Percentiles rank a stretch among this genome's conserved stretches.
phyloP scores from a whole-genome alignment of 2,329 filamentous ascomycete genomes.

The Zymoseptoria pseudotritici region DNA sequence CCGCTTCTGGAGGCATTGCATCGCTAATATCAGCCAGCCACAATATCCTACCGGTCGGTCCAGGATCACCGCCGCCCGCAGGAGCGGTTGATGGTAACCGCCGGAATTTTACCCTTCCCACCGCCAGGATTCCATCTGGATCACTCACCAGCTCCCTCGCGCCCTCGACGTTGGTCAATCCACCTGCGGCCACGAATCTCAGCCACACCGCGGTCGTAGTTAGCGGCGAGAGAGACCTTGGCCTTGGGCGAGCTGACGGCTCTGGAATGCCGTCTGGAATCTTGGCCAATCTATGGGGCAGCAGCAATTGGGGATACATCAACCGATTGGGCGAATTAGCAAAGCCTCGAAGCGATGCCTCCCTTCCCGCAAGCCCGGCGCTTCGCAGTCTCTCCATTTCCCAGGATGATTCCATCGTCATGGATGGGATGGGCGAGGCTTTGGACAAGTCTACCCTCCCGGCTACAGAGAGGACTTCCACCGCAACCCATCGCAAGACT shows the following conservation, averaged over 20 bases:
- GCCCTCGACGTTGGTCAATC: constrained; percentile 72
- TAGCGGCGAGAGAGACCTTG: constrained; percentile 66
- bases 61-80: constrained; percentile 34
- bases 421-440: constrained; percentile 22
- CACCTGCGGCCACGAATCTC: constrained; percentile 75
- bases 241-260: constrained; percentile 50
- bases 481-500: constrained; percentile 25
- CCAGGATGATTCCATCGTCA: constrained; percentile 26
- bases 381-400: constrained; percentile 13
- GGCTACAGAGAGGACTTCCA: constrained; percentile 1
- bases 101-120: constrained; percentile 34
- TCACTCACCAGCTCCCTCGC: constrained; percentile 56
- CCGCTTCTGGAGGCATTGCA: constrained; percentile 60
- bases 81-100: constrained; percentile 11
- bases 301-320: constrained; percentile 68
- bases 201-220: constrained; percentile 79
- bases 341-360: constrained; percentile 21
- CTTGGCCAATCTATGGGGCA: constrained; percentile 91
- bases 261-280: constrained; percentile 76
- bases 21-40: constrained; percentile 81
- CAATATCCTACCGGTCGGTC: constrained; percentile 62
- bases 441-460: constrained; percentile 6
- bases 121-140: constrained; percentile 15
- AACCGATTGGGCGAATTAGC: constrained; percentile 54
- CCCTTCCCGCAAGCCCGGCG: constrained; percentile 10